Conservation (phyloP, 331 rosid species). For the Cydonia oblonga region DNA sequence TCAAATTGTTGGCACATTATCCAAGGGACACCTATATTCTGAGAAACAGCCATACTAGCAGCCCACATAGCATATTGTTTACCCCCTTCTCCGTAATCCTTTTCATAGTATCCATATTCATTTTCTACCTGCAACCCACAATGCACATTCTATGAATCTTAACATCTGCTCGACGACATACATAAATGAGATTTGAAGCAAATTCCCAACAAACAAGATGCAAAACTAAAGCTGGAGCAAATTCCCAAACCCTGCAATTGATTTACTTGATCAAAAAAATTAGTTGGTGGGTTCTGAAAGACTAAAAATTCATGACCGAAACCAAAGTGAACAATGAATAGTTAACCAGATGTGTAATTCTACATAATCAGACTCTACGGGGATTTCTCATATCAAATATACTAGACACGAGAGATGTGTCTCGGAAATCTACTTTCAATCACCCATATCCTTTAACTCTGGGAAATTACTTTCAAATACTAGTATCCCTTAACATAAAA, state of each 20-base stretch:
- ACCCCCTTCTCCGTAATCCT: constrained; percentile 68
- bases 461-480: not conserved
- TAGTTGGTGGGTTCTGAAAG: not conserved
- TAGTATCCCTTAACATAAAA: not conserved
- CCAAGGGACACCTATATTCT: constrained; percentile 80
- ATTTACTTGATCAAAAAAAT: not conserved
- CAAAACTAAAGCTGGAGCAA: not conserved
- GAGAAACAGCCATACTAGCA: constrained; percentile 88
- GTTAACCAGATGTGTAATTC: not conserved
- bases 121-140: constrained; percentile 60
- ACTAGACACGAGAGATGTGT: not conserved
- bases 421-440: not conserved
- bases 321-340: not conserved
- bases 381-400: not conserved
- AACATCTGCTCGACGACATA: not conserved
- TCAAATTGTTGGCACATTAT: constrained; percentile 95
- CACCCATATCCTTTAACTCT: not conserved
- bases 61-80: constrained; percentile 81
- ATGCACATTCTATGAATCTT: not conserved
- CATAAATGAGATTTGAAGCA: too few species aligned
- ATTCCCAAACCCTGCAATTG: not conserved
- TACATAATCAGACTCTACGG: not conserved
- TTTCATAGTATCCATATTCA: constrained; percentile 80
- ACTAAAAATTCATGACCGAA: not conserved
- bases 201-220: not conserved